Evolutionary conservation across 2,329 filamentous ascomycete genomes (phyloP).

Genomic region (Sporothrix brasiliensis): DNA sequence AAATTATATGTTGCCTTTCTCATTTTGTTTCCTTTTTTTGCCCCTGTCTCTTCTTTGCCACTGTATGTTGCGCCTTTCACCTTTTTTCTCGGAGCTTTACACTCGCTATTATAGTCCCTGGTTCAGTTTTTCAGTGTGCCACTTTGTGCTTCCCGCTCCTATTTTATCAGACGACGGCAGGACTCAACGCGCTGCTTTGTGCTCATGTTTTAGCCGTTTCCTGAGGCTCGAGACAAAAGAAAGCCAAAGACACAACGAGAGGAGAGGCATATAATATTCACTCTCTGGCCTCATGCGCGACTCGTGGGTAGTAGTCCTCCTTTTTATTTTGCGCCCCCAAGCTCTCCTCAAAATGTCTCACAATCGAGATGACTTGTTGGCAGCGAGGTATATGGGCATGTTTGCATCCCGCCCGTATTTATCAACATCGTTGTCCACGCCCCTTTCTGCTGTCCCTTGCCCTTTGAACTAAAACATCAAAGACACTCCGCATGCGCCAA

Average conservation of each 20-base stretch:
- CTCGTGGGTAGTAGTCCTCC: no score
- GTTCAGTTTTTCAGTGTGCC: not conserved
- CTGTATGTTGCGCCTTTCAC: no score
- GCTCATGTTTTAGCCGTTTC: not conserved
- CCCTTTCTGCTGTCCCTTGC: not conserved
- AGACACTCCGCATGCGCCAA: no score
- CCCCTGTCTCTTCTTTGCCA: not conserved
- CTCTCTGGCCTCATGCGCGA: not conserved
- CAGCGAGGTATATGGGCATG: no score
- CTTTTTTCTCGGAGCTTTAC: conserved; percentile 5
- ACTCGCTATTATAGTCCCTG: conserved; percentile 6
- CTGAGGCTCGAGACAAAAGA: not conserved
- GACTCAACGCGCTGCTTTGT: not conserved
- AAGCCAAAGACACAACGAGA: not conserved
- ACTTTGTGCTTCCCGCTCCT: not conserved
- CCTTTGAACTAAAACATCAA: not conserved
- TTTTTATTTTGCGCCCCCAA: no score
- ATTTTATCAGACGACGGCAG: conserved; percentile 20
- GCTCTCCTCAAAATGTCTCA: no score
- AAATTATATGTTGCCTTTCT: not conserved
- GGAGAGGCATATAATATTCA: not conserved
- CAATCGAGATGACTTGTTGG: no score
- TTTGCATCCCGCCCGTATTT: not conserved
- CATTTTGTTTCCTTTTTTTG: not conserved
- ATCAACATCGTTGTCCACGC: not conserved